A percentile compares a stretch with the other conserved stretches of the same genome.
Conservation (phyloP, 2,329 filamentous ascomycete genomes). For the Diaporthe capsici region DNA sequence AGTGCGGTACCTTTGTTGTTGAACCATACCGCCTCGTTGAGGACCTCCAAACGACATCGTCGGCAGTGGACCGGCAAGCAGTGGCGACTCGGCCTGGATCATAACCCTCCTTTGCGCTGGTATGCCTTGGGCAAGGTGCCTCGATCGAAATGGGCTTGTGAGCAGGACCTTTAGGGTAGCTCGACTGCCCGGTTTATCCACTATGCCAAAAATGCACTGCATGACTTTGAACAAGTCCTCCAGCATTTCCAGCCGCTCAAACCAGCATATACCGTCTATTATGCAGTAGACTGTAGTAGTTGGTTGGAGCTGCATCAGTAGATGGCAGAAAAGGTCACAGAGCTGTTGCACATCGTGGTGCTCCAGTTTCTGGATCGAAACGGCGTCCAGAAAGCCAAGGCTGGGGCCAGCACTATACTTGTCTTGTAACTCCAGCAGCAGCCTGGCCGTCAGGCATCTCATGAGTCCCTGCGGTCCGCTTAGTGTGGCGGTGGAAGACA, state of each 20-base stretch:
- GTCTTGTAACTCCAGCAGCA: neutral
- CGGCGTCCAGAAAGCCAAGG: neutral
- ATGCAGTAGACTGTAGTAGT: neutral
- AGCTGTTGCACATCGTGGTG: neutral
- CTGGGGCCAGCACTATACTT: neutral
- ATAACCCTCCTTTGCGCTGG: neutral
- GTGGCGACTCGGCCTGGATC: neutral
- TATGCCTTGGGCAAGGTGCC: neutral
- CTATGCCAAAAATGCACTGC: neutral
- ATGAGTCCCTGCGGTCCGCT: constrained; percentile 2
- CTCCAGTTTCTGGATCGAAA: neutral
- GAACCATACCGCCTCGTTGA: neutral
- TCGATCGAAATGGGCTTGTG: constrained; percentile 5
- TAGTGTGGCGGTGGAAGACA: neutral
- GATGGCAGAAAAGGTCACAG: neutral
- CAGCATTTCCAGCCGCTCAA: neutral
- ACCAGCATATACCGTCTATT: constrained; percentile 1
- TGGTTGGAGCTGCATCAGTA: neutral
- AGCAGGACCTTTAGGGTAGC: neutral
- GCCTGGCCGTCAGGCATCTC: neutral
- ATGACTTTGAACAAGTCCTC: neutral
- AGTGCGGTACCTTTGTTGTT: neutral
- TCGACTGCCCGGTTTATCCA: neutral
- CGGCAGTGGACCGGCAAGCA: neutral
- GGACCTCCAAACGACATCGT: neutral